phyloP scores from a whole-genome alignment of 2,329 filamentous ascomycete species.

The Trichophyton verrucosum region DNA sequence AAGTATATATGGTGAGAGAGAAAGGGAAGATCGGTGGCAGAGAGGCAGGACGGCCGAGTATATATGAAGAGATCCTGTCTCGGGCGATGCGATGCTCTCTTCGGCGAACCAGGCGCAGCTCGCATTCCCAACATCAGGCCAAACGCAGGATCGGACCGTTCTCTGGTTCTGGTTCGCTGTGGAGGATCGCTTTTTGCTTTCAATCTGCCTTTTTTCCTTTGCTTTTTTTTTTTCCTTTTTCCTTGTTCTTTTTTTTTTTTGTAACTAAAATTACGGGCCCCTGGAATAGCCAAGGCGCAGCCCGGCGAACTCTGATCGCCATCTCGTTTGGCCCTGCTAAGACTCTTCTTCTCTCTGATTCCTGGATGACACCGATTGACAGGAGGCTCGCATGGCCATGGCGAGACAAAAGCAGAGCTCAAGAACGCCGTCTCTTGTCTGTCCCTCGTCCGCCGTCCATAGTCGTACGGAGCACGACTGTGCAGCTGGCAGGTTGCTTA shows the following conservation, averaged over 20 bases:
- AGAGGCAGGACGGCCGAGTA: background rate
- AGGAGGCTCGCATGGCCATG: background rate
- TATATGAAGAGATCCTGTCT: conserved; percentile 1
- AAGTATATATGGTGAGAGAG: background rate
- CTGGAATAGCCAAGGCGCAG: background rate
- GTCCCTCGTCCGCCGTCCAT: background rate
- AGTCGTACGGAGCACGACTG: background rate
- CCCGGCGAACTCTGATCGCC: conserved; percentile 3
- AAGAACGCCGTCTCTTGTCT: background rate
- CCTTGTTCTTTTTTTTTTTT: background rate
- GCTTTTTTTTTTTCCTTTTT: background rate
- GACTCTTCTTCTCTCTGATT: background rate
- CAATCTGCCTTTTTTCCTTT: background rate
- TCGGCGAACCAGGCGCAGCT: background rate
- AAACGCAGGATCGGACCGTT: background rate
- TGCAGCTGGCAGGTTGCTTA: background rate
- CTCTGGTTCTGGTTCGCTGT: conserved; percentile 1
- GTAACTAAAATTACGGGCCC: conserved; percentile 2
- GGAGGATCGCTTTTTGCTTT: background rate
- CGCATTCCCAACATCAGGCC: background rate
- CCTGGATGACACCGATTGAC: background rate
- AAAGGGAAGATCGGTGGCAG: background rate
- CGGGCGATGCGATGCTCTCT: background rate
- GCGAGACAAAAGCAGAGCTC: too few relatives aligned
- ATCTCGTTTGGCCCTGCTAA: background rate